A percentile compares a stretch with the other conserved stretches of the same genome.
These are phyloP conservation scores for Leccinum cinnamomeum DNA, from an alignment of 1,284 basidiomycete species.

Conservation along the genomic window DNA sequence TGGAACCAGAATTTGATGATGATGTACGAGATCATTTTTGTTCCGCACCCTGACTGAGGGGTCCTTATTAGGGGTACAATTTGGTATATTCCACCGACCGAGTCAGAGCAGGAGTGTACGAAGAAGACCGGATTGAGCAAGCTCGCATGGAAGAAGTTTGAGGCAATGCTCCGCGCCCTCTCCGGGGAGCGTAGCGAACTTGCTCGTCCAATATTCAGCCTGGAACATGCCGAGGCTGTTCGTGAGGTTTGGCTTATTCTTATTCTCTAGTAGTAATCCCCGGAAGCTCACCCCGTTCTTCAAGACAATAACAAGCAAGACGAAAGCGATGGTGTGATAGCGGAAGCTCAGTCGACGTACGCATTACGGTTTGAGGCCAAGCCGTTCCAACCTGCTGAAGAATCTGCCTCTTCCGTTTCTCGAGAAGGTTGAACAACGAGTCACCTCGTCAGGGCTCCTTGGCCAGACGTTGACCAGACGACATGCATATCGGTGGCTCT, in stretches of 20 bases:
- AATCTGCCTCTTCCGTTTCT: slow-evolving; percentile 31
- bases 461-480: slow-evolving; percentile 2
- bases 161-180: slow-evolving; percentile 85
- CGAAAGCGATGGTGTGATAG: slow-evolving; percentile 33
- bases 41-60: slow-evolving; percentile 4
- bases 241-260: slow-evolving; percentile 60
- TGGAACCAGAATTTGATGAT: slow-evolving; percentile 78
- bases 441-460: too few species aligned
- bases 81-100: slow-evolving; percentile 95
- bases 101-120: slow-evolving; percentile 81
- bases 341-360: slow-evolving; percentile 37
- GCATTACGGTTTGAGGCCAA: slow-evolving; percentile 75
- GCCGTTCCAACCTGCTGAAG: slow-evolving; percentile 69
- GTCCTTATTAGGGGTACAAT: slow-evolving; percentile 70
- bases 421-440: slow-evolving; percentile 25
- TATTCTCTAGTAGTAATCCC: background rate
- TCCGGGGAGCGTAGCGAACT: slow-evolving; percentile 88
- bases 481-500: slow-evolving; percentile 4
- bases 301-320: slow-evolving; percentile 71
- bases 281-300: slow-evolving; percentile 11
- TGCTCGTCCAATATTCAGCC: slow-evolving; percentile 91
- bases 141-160: slow-evolving; percentile 79
- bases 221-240: slow-evolving; percentile 93
- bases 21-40: slow-evolving; percentile 52
- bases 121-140: slow-evolving; percentile 75